These are phyloP conservation scores for Gossypium sturtianum DNA, from an alignment of 345 rosid genomes.

Conservation along the genomic window DNA sequence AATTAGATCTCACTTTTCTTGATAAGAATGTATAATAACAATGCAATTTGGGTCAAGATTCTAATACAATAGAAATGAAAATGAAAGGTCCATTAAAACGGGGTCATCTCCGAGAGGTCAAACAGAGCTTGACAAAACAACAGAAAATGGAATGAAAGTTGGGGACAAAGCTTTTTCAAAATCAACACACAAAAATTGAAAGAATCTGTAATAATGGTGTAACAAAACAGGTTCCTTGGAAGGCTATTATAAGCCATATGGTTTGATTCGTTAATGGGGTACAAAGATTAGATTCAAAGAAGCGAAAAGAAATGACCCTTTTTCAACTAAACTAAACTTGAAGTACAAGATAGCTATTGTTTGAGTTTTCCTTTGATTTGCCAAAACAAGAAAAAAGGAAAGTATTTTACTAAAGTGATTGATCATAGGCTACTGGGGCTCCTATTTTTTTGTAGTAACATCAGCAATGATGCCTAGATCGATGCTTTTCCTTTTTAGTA, in stretches of 20 bases:
- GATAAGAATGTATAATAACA: neutral
- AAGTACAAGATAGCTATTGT: constrained; percentile 21
- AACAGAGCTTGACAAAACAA: constrained; percentile 24
- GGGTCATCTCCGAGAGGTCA: constrained; percentile 17
- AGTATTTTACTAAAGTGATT: neutral
- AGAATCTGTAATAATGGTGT: neutral
- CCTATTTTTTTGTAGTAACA: constrained; percentile 19
- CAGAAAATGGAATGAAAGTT: constrained; percentile 11
- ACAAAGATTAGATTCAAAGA: constrained; percentile 39
- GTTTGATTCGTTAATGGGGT: constrained; percentile 8
- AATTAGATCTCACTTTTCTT: neutral
- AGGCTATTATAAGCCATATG: constrained; percentile 9
- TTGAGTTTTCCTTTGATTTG: constrained; percentile 27
- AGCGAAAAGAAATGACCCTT: constrained; percentile 26
- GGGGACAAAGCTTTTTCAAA: neutral
- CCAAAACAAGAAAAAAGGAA: constrained; percentile 33
- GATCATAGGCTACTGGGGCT: constrained; percentile 8
- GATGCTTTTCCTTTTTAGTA: constrained; percentile 33
- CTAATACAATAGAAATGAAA: neutral
- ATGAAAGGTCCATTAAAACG: constrained; percentile 1
- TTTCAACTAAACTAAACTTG: constrained; percentile 21
- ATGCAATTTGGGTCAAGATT: neutral
- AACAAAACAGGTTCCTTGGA: constrained; percentile 7
- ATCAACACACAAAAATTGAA: neutral
- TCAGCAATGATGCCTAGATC: constrained; percentile 26